Base-by-base conservation (phyloP, 2,329 filamentous ascomycete genomes). In the Monilinia fructicola region DNA sequence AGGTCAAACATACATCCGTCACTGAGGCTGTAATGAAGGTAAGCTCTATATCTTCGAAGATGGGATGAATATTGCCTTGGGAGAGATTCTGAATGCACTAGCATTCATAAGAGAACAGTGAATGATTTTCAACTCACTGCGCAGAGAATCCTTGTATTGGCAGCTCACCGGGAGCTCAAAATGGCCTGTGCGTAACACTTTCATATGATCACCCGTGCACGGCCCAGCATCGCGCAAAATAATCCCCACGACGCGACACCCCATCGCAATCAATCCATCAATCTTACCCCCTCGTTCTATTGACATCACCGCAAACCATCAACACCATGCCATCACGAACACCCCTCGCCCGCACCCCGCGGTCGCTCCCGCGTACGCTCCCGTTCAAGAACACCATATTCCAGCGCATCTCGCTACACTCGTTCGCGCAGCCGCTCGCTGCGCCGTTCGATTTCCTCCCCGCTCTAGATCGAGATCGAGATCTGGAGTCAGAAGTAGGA, bases 401-500 rank as follows among this genome's bases (percentile, higher is more conserved):
- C 74, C 11, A 71, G 75, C 59, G 68, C 64, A 58, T 71, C 69
- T 16, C 69, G 67, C 61, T 66, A 64, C 48, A 69, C 71, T 50
- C 68, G 72, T 55, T 26, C 66, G 72, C 67, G 73, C 74, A 35
- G 21, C 59, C 42, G 75, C 72, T 11, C 70, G 71, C 68, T 71
- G 42, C 72, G 73, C 54, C 74, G 75, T 56, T 73, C 73, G 12
- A 71, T 75, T 52, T 74, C 75, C 75, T 4, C 75, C 74, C 44
- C 71, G 74, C 42, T 74, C 73, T 23, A 14, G 73, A 70, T 67
- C 73, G 68, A 50, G 73, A 69, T 54, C 72, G 70, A n/a, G 64
- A 70, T 64, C 71, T 64, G n/a, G 64, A 70, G 64, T 71, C 63
- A 73, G 71, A 67, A 75, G 71, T 67, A 70, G 71, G 38, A 73